phyloP scores from a whole-genome alignment of 257 asterid species.

The Primulina tabacum region DNA sequence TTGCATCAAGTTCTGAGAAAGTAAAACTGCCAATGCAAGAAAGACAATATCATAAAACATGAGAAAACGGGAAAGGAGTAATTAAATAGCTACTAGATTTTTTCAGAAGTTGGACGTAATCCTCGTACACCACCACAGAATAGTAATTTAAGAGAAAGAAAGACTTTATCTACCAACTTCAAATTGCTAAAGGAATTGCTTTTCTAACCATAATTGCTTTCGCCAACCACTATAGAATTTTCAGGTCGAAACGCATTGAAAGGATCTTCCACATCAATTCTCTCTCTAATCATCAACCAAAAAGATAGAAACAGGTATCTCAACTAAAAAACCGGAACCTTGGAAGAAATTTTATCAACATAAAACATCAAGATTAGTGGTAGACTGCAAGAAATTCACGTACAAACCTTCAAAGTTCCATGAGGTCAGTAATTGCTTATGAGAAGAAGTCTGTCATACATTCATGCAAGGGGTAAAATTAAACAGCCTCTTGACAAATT shows the following conservation, averaged over 20 bases:
- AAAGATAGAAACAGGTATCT: background rate
- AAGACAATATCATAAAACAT: too few relatives aligned
- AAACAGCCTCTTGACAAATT: constrained; percentile 2
- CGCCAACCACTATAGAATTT: too few relatives aligned
- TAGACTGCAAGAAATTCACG: constrained; percentile 3
- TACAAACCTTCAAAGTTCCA: background rate
- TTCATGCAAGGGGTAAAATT: background rate
- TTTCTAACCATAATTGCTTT: too few relatives aligned
- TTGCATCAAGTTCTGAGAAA: background rate
- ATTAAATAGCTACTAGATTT: too few relatives aligned
- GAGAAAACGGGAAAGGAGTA: background rate
- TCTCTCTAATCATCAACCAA: background rate
- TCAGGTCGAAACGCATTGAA: background rate
- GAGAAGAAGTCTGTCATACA: background rate
- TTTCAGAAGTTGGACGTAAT: too few relatives aligned
- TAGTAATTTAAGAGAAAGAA: too few relatives aligned
- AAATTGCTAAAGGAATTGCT: too few relatives aligned
- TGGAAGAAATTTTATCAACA: background rate
- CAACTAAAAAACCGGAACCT: background rate
- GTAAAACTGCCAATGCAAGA: background rate
- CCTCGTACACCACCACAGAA: too few relatives aligned
- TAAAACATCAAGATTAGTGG: background rate
- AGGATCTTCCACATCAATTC: background rate
- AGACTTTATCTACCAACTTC: too few relatives aligned
- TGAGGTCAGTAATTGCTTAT: constrained; percentile 3